phyloP scores from a whole-genome alignment of 768 basidiomycete species.

The Zangia roseola region DNA sequence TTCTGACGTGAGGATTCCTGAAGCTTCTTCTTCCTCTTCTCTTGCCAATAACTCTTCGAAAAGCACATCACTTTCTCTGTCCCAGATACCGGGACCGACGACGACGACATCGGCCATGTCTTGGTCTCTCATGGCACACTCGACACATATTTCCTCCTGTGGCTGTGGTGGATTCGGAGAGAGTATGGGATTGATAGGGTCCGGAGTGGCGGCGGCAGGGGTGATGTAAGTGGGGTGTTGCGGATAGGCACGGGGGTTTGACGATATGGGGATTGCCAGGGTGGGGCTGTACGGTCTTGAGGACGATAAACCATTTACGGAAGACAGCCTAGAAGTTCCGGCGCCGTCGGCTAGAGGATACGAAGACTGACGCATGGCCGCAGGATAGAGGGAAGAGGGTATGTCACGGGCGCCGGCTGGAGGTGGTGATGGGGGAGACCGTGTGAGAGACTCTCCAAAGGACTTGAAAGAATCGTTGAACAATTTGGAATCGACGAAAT shows the following conservation, averaged over 20 bases:
- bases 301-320: slow-evolving; percentile 57
- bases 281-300: slow-evolving; percentile 50
- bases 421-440: slow-evolving; percentile 26
- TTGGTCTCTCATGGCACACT: slow-evolving; percentile 98
- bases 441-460: slow-evolving; percentile 26
- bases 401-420: slow-evolving; percentile 21
- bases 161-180: slow-evolving; percentile 49
- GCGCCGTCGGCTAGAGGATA: slow-evolving; percentile 38
- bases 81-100: slow-evolving; percentile 84
- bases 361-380: slow-evolving; percentile 47
- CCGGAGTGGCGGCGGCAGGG: slow-evolving; percentile 47
- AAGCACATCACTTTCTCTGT: slow-evolving; percentile 79
- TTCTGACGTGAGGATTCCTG: slow-evolving; percentile 48
- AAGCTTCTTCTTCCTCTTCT: slow-evolving; percentile 67
- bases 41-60: slow-evolving; percentile 74
- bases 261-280: slow-evolving; percentile 53
- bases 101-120: slow-evolving; percentile 98
- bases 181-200: slow-evolving; percentile 61
- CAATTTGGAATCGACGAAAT: slow-evolving; percentile 26
- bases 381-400: slow-evolving; percentile 36
- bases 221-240: slow-evolving; percentile 80
- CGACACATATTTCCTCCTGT: slow-evolving; percentile 87
- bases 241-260: slow-evolving; percentile 63
- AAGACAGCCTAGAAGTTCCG: slow-evolving; percentile 36
- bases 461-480: slow-evolving; percentile 34